These are phyloP conservation scores for Trametes sp. DNA, from an alignment of 1,284 basidiomycete genomes.

Conservation along the genomic window DNA sequence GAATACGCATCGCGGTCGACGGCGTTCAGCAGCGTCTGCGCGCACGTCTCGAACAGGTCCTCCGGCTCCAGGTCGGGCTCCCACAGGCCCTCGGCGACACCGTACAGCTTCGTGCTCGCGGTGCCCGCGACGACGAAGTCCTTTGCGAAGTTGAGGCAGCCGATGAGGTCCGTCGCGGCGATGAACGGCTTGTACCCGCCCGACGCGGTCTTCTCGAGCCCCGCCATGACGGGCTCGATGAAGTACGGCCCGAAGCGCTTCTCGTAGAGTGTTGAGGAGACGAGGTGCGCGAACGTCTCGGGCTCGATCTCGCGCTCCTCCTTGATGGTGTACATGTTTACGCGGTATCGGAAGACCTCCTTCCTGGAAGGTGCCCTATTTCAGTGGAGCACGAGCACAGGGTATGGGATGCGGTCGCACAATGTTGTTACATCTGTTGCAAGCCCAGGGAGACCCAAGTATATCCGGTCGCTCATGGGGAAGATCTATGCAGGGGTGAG, in stretches of 20 bases:
- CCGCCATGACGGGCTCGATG: constrained; percentile 97
- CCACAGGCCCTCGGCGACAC: constrained; percentile 99
- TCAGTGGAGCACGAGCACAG: not conserved
- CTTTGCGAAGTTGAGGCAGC: constrained; percentile 94
- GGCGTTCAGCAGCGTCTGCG: constrained; percentile 94
- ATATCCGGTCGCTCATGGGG: constrained; percentile 92
- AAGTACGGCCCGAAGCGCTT: constrained; percentile 97
- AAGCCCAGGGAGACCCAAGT: constrained; percentile 91
- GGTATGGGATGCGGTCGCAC: constrained; percentile 51
- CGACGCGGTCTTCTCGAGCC: constrained; percentile 79
- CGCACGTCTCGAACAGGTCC: constrained; percentile 98
- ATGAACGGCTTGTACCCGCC: constrained; percentile 92
- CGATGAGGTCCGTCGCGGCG: constrained; percentile 95
- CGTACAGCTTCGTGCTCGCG: constrained; percentile 92
- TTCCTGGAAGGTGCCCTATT: constrained; percentile 49
- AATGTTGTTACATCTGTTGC: constrained; percentile 94
- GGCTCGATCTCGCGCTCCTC: constrained; percentile 98
- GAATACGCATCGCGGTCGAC: constrained; percentile 97
- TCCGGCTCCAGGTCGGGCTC: constrained; percentile 96
- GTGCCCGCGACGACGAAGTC: constrained; percentile 98
- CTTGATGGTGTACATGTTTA: constrained; percentile 99
- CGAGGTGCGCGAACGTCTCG: constrained; percentile 94
- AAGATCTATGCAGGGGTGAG: constrained; percentile 72
- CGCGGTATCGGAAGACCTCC: constrained; percentile 90
- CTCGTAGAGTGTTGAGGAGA: constrained; percentile 98